Conservation (phyloP, 352 stramenopile species). For the Globisporangium cylindrosporum region DNA sequence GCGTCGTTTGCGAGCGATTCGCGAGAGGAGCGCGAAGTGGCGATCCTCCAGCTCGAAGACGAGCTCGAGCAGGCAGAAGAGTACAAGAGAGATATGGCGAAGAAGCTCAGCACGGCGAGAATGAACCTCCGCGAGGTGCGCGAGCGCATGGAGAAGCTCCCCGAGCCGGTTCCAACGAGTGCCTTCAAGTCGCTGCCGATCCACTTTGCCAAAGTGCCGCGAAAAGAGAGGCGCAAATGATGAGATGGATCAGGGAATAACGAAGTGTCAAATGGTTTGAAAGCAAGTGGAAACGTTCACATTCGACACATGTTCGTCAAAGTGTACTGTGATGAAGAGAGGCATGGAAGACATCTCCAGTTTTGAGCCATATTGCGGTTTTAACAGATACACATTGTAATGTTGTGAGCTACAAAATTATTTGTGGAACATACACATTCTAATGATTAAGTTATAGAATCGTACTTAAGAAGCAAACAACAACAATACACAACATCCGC, state of each 20-base stretch:
- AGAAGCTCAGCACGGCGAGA: slow-evolving; percentile 32
- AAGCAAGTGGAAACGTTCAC: too few species aligned
- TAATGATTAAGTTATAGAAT: too few species aligned
- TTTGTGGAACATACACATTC: too few species aligned
- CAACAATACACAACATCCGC: neutral
- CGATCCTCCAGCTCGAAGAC: slow-evolving; percentile 50
- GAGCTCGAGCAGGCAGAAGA: slow-evolving; percentile 55
- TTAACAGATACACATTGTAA: too few species aligned
- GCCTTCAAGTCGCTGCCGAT: slow-evolving; percentile 24
- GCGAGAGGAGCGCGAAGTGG: slow-evolving; percentile 35
- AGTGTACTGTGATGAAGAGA: too few species aligned
- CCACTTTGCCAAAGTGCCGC: slow-evolving; percentile 40
- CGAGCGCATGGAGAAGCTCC: slow-evolving; percentile 31
- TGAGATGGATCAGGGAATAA: neutral
- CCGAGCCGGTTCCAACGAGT: slow-evolving; percentile 17
- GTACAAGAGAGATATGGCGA: slow-evolving; percentile 43
- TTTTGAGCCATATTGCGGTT: too few species aligned
- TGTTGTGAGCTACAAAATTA: too few species aligned
- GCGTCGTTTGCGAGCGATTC: slow-evolving; percentile 38
- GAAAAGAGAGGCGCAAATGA: slow-evolving; percentile 11
- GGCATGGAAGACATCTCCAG: too few species aligned
- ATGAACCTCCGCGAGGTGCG: slow-evolving; percentile 34
- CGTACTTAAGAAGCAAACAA: too few species aligned
- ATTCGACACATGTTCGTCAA: too few species aligned
- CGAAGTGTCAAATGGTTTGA: too few species aligned